These are phyloP conservation scores for Dryas octopetala DNA, from an alignment of 306 rosid genomes.

Conservation along the genomic window DNA sequence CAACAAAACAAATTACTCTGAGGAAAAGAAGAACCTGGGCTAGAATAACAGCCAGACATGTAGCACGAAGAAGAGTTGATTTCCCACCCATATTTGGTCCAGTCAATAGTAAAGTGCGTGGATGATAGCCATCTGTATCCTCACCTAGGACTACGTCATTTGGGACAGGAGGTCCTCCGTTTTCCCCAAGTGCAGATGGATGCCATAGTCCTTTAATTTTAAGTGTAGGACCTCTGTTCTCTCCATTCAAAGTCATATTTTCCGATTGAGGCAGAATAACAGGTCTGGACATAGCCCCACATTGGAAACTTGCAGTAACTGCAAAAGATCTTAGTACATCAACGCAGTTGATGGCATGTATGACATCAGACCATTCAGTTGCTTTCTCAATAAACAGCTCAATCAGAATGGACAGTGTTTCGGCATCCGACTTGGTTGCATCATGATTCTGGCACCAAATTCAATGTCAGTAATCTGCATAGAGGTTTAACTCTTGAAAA, in stretches of 20 bases:
- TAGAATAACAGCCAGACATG: conserved; percentile 88
- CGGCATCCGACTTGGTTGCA: conserved; percentile 72
- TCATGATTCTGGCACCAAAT: conserved; percentile 70
- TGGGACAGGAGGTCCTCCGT: conserved; percentile 74
- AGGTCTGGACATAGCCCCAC: conserved; percentile 89
- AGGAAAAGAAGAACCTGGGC: conserved; percentile 68
- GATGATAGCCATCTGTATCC: conserved; percentile 48
- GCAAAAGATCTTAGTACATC: conserved; percentile 92
- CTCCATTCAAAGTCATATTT: conserved; percentile 30
- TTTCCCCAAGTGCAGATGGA: conserved; percentile 83
- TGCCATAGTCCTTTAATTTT: conserved; percentile 82
- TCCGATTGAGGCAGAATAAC: conserved; percentile 49
- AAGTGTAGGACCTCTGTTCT: conserved; percentile 51
- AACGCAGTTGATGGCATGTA: conserved; percentile 75
- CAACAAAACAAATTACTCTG: neutral
- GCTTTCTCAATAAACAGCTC: conserved; percentile 79
- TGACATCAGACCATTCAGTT: conserved; percentile 65
- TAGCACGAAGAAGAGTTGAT: conserved; percentile 90
- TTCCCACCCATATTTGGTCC: conserved; percentile 99
- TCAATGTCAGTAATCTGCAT: conserved; percentile 21
- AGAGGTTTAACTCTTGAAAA: neutral
- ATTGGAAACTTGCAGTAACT: conserved; percentile 56
- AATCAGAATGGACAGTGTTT: conserved; percentile 64
- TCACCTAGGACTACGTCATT: conserved; percentile 85
- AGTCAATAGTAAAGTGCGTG: conserved; percentile 75